These are phyloP conservation scores for Ceratobasidium sp. DNA, from an alignment of 1,284 basidiomycete species.

Conservation along the genomic window DNA sequence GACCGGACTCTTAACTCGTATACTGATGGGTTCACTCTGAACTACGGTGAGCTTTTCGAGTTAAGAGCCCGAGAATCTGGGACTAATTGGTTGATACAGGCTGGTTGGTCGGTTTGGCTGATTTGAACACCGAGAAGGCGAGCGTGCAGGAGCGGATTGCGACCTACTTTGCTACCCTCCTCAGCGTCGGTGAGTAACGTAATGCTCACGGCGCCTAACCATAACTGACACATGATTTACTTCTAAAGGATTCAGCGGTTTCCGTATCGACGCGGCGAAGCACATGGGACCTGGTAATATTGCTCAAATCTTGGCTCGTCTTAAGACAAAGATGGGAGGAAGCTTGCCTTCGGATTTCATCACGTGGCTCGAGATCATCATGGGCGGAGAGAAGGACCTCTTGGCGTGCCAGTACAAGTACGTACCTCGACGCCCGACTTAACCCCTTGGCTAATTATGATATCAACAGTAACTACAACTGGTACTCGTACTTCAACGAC, in stretches of 20 bases:
- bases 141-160: conserved; percentile 39
- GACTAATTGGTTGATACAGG: background rate
- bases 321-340: conserved; percentile 43
- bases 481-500: conserved; percentile 40
- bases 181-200: conserved; percentile 29
- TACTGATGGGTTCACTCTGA: conserved; percentile 39
- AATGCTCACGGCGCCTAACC: background rate
- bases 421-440: background rate
- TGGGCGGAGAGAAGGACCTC: conserved; percentile 41
- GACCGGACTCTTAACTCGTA: conserved; percentile 37
- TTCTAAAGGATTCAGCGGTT: conserved; percentile 34
- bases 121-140: conserved; percentile 41
- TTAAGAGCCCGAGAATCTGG: background rate
- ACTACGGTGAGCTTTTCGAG: conserved; percentile 14
- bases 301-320: conserved; percentile 33
- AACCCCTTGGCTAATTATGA: background rate
- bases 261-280: conserved; percentile 42
- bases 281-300: conserved; percentile 40
- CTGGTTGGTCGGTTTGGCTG: conserved; percentile 33
- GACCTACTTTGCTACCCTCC: conserved; percentile 32
- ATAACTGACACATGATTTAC: no score
- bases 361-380: conserved; percentile 40
- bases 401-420: conserved; percentile 42
- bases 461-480: conserved; percentile 32
- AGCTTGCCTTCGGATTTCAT: conserved; percentile 34